Evolutionary conservation across 495 filamentous ascomycete genomes (phyloP).

Genomic region (Aspergillus cavernicola): DNA sequence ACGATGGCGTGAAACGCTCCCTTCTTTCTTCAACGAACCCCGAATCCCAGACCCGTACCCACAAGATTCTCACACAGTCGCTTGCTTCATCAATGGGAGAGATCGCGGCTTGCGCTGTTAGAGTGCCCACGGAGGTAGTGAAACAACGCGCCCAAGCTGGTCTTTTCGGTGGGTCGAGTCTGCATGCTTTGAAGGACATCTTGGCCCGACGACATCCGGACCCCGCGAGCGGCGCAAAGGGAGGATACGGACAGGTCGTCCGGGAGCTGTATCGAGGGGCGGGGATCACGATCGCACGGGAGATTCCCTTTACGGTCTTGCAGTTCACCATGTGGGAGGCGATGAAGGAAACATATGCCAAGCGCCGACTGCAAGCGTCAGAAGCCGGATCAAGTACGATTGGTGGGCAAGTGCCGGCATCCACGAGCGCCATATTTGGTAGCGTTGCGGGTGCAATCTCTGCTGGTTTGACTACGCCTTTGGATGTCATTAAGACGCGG

Average conservation of each 20-base stretch:
- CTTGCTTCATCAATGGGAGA: slow-evolving; percentile 84
- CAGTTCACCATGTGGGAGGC: slow-evolving; percentile 98
- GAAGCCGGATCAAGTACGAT: slow-evolving; percentile 4
- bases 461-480: slow-evolving; percentile 83
- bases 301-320: slow-evolving; percentile 94
- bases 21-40: slow-evolving; percentile 33
- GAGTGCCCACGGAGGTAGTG: slow-evolving; percentile 93
- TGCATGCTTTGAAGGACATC: slow-evolving; percentile 63
- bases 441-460: slow-evolving; percentile 80
- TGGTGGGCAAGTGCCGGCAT: slow-evolving; percentile 58
- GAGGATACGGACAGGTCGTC: slow-evolving; percentile 58
- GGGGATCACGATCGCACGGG: slow-evolving; percentile 84
- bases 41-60: slow-evolving; percentile 30
- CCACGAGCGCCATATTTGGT: slow-evolving; percentile 83
- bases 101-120: slow-evolving; percentile 84
- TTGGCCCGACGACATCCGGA: slow-evolving; percentile 47
- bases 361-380: slow-evolving; percentile 26
- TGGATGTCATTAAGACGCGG: slow-evolving; percentile 95
- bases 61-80: slow-evolving; percentile 63
- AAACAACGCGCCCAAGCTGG: slow-evolving; percentile 94
- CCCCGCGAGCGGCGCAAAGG: slow-evolving; percentile 28
- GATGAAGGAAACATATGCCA: slow-evolving; percentile 62
- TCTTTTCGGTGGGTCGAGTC: slow-evolving; percentile 54
- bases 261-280: slow-evolving; percentile 87
- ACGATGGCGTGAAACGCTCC: slow-evolving; percentile 72